Conservation (phyloP, 1,139 yeast species). For the Geotrichum candidum region DNA sequence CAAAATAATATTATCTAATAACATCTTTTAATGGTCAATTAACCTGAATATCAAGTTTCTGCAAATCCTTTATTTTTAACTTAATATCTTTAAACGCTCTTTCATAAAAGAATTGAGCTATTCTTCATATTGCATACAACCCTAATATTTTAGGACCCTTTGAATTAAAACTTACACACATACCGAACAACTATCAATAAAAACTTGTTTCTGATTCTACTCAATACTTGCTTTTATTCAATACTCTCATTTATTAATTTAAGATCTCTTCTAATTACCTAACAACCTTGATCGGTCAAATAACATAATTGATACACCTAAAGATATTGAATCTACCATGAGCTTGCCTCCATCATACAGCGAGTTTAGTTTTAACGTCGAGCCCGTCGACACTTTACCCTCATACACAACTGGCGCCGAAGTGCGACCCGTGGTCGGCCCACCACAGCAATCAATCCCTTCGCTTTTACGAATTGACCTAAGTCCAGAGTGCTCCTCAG, state of each 20-base stretch:
- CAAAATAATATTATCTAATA: too few relatives aligned
- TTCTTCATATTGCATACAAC: too few relatives aligned
- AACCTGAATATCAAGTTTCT: too few relatives aligned
- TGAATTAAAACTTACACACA: too few relatives aligned
- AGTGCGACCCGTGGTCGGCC: not conserved
- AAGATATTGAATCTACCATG: not conserved
- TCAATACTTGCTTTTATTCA: not conserved
- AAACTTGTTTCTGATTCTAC: not conserved
- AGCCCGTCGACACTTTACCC: not conserved
- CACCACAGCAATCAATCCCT: not conserved
- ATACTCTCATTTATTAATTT: not conserved
- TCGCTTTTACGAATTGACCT: not conserved
- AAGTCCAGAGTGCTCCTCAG: not conserved
- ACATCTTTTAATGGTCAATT: too few relatives aligned
- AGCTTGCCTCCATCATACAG: not conserved
- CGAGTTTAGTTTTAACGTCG: not conserved
- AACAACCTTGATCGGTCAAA: not conserved
- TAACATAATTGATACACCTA: not conserved
- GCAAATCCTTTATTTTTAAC: too few relatives aligned
- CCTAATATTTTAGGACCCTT: too few relatives aligned
- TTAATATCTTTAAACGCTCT: too few relatives aligned
- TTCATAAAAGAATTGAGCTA: too few relatives aligned
- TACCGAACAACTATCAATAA: too few relatives aligned
- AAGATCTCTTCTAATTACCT: not conserved
- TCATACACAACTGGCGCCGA: constrained; percentile 1